These are phyloP conservation scores for Pythium insidiosum DNA, from an alignment of 352 stramenopile species.

Conservation along the genomic window DNA sequence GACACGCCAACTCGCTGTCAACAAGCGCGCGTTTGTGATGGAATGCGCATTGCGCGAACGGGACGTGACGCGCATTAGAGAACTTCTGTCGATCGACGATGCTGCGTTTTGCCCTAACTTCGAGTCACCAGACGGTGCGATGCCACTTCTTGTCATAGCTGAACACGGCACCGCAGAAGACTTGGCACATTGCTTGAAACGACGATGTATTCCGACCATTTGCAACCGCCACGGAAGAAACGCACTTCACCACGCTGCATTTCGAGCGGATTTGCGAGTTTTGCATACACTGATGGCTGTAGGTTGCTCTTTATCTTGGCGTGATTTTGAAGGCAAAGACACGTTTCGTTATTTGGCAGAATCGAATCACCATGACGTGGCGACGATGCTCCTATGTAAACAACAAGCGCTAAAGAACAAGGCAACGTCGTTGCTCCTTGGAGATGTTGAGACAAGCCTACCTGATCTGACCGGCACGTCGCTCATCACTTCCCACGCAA, in stretches of 20 bases:
- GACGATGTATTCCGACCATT: conserved; percentile 30
- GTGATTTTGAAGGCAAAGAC: conserved; percentile 38
- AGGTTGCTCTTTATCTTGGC: conserved; percentile 24
- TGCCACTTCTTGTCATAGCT: conserved; percentile 25
- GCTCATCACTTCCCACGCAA: too few relatives aligned
- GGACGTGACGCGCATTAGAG: conserved; percentile 21
- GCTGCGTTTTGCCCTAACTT: conserved; percentile 36
- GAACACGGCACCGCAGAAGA: conserved; percentile 13
- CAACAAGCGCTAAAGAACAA: conserved; percentile 13
- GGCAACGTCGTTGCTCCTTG: too few relatives aligned
- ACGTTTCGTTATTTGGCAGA: conserved; percentile 29
- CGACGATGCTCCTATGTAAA: conserved; percentile 22
- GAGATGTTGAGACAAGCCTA: too few relatives aligned
- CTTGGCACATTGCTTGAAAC: conserved; percentile 25
- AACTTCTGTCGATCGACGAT: conserved; percentile 26
- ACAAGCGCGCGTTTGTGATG: conserved; percentile 17
- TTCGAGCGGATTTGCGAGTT: conserved; percentile 26
- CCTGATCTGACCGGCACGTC: too few relatives aligned
- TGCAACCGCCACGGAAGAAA: conserved; percentile 37
- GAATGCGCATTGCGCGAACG: conserved; percentile 24
- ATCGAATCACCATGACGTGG: conserved; percentile 35
- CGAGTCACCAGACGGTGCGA: conserved; percentile 30
- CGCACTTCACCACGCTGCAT: conserved; percentile 36
- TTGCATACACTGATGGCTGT: conserved; percentile 29
- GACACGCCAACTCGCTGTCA: conserved; percentile 5